These are phyloP conservation scores for Suillus ampliporus DNA, from an alignment of 768 basidiomycete genomes.

Conservation along the genomic window DNA sequence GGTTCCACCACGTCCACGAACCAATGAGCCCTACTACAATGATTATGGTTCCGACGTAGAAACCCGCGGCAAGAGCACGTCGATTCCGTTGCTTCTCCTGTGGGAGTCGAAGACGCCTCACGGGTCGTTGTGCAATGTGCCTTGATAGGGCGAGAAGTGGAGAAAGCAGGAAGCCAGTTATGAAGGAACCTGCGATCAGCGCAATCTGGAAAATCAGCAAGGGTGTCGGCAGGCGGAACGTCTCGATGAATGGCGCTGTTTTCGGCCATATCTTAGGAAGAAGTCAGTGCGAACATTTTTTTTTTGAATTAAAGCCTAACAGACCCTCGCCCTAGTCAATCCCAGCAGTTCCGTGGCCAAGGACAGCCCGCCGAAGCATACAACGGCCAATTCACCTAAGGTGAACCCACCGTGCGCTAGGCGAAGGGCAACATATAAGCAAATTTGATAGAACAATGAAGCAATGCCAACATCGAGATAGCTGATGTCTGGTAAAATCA, in stretches of 20 bases:
- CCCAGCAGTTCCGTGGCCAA: conserved; percentile 87
- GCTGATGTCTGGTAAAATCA: conserved; percentile 64
- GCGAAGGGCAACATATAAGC: conserved; percentile 86
- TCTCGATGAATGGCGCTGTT: conserved; percentile 84
- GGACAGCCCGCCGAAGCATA: conserved; percentile 87
- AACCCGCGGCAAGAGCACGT: conserved; percentile 81
- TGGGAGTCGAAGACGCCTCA: conserved; percentile 79
- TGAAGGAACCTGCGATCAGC: conserved; percentile 87
- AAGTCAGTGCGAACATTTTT: conserved; percentile 9
- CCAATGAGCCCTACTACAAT: conserved; percentile 87
- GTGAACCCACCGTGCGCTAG: conserved; percentile 96
- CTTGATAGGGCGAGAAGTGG: conserved; percentile 92
- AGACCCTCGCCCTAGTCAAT: conserved; percentile 79
- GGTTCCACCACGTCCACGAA: conserved; percentile 89
- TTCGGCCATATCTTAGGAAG: conserved; percentile 71
- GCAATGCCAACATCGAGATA: conserved; percentile 74
- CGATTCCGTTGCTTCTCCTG: conserved; percentile 84
- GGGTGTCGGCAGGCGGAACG: conserved; percentile 91
- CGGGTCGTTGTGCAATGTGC: conserved; percentile 87
- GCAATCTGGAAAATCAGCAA: conserved; percentile 91
- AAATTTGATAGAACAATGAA: conserved; percentile 88
- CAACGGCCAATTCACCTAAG: conserved; percentile 89
- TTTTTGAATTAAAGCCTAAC: not conserved
- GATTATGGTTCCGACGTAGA: conserved; percentile 77
- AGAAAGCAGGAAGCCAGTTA: conserved; percentile 94